Conservation (phyloP, 2,329 filamentous ascomycete genomes). For the Neopestalotiopsis sp. region DNA sequence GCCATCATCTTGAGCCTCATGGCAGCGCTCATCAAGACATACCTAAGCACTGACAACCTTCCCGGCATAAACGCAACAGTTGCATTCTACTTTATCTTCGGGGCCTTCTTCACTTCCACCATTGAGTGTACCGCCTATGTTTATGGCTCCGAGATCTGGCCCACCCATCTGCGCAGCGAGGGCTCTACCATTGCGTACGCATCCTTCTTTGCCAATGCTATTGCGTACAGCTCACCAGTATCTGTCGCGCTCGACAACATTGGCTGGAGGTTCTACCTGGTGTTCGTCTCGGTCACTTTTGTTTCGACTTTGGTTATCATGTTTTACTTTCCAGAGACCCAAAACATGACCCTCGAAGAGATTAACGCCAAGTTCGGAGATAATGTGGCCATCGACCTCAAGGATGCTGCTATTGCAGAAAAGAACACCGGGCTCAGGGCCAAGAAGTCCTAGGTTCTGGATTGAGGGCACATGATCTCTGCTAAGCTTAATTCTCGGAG, state of each 20-base stretch:
- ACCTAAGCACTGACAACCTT: constrained; percentile 25
- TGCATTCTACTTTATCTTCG: constrained; percentile 30
- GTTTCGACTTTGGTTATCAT: constrained; percentile 49
- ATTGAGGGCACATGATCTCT: not conserved
- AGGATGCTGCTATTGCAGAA: constrained; percentile 29
- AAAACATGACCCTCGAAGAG: constrained; percentile 36
- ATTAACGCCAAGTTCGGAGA: constrained; percentile 37
- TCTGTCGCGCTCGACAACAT: constrained; percentile 55
- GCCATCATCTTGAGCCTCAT: constrained; percentile 27
- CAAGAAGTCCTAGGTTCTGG: not conserved
- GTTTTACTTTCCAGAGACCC: constrained; percentile 54
- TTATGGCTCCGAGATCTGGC: constrained; percentile 40
- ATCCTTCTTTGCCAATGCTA: constrained; percentile 30
- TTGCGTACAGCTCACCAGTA: constrained; percentile 27
- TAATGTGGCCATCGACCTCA: constrained; percentile 26
- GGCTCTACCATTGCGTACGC: constrained; percentile 25
- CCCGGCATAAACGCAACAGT: constrained; percentile 31
- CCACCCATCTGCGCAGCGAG: constrained; percentile 36
- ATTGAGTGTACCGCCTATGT: constrained; percentile 35
- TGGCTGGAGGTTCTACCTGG: constrained; percentile 55
- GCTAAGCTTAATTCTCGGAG: not conserved
- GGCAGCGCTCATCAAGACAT: constrained; percentile 29
- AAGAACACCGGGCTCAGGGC: not conserved
- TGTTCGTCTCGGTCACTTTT: constrained; percentile 49
- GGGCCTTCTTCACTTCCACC: constrained; percentile 29